Base-by-base conservation (phyloP, 257 asterid genomes). In the Henckelia pumila region DNA sequence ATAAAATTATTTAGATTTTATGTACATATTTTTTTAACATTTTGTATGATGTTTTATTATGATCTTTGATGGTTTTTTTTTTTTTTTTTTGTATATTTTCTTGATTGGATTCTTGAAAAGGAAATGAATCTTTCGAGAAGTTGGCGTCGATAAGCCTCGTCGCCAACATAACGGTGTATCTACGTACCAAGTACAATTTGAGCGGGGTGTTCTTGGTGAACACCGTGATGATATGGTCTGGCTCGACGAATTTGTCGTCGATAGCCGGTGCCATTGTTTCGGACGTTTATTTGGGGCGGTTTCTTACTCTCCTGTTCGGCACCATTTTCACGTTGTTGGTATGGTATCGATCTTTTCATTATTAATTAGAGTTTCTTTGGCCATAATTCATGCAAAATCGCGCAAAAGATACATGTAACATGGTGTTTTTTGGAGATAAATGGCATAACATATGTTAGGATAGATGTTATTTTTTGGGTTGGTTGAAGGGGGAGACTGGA, bases 121-220 rank as follows among this genome's bases (percentile, higher is more conserved):
- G 86, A 14, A 88, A 91, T 63, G 97, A 91, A 66, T 82, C 96
- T n/a, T 91, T 91, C 67, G 97, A 91, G 84, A 91, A 91, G 68
- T 26, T 91, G 80, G 97, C 96, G 0, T 86, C 97, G 16, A 85
- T 88, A 83, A 85, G 96, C 81, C 80, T 91, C 69, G 70, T 80
- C 2, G 75, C 89, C 0, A 91, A 91, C 78, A 70, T 91, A 55
- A 86, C 91, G 2, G 76, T 89, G 2, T 91, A 91, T 66, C 71
- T 91, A 25, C 86, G 81, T 0, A 80, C 85, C 0, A 77, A 78
- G 61, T 91, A 86, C 80, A 88, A 91, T 69, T 17, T 91, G 78
- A 76, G 68, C 5, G 96, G 96, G 1, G 71, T 91, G 10, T 33
- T 79, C 66, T 44, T 91, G 76, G 85, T 86, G 6, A 91, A 91